Evolutionary conservation across 352 stramenopile species (phyloP), one percentile per base, ranked within the genome.

Genomic region (Phytophthora agathidicida): DNA sequence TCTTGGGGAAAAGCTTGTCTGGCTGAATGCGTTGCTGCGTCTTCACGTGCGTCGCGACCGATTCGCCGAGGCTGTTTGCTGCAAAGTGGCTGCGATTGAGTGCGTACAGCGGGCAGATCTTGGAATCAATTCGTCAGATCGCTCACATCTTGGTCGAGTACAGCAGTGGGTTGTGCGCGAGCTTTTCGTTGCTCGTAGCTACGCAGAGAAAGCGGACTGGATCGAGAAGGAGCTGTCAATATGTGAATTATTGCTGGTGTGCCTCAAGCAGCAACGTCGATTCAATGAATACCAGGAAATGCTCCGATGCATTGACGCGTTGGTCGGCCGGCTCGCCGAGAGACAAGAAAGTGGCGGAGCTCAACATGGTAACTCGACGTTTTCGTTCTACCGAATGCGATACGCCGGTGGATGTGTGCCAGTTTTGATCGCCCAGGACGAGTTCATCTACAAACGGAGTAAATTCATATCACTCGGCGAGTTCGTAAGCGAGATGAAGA

Each of bases 381-480:
- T 76, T 26, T 61, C 71, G 1, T 89, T 88, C 41, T 91, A 91
- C 38, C 73, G 81, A 0, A 77, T 91, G 16, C 65, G 63, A 35
- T 76, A 80, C 9, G 67, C 68, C 17, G 78, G 81, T 7, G 75
- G 84, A 14, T 86, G 76, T 7, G 76, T 88, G n/a, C 71, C 75
- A 11, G 43, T 54, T 7, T 65, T 71, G 16, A 70, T 80, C 1
- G 58, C 75, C 1, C 66, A 48, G 9, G 51, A 73, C 47, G 82
- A 90, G 32, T 92, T 76, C 49, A 84, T 94, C 38, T 91, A 92
- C 76, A 89, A 88, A 41, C 78, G 84, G 4, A 86, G 60, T 51
- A 79, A 75, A 26, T 92, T 88, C 53, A 61, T 75, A 41, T 89
- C 80, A 11, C 58, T 92, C 1, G 76, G 80, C 0, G 83, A 92